Percentiles rank a stretch among this genome's conserved stretches.
Conservation (phyloP, 2,329 filamentous ascomycete species). For the Penicillium brasilianum region DNA sequence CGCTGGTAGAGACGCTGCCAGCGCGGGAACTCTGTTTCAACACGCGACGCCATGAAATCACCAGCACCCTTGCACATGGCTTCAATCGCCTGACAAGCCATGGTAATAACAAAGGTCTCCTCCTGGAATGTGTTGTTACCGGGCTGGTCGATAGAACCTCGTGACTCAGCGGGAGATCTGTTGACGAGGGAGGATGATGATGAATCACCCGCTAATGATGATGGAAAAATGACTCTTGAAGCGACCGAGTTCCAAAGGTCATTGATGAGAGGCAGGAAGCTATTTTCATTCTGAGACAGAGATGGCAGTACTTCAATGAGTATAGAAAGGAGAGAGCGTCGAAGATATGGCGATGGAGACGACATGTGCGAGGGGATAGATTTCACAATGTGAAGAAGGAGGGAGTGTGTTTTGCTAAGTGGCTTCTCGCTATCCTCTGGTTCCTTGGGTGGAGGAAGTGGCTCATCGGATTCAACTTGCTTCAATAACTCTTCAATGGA, state of each 20-base stretch:
- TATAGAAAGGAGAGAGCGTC: slow-evolving; percentile 77
- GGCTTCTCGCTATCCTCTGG: slow-evolving; percentile 63
- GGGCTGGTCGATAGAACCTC: slow-evolving; percentile 61
- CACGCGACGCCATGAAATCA: slow-evolving; percentile 77
- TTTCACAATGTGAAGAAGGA: slow-evolving; percentile 79
- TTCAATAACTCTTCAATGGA: slow-evolving; percentile 42
- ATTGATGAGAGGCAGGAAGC: slow-evolving; percentile 87
- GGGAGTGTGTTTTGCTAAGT: slow-evolving; percentile 74
- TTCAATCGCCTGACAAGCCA: slow-evolving; percentile 71
- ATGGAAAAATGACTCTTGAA: slow-evolving; percentile 43
- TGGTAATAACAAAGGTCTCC: slow-evolving; percentile 62
- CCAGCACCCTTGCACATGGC: slow-evolving; percentile 74
- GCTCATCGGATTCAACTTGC: slow-evolving; percentile 42
- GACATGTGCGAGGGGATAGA: slow-evolving; percentile 91
- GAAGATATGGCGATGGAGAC: slow-evolving; percentile 77
- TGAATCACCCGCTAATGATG: slow-evolving; percentile 62
- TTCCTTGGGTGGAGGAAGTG: slow-evolving; percentile 50
- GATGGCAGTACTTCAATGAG: slow-evolving; percentile 73
- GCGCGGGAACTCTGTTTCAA: slow-evolving; percentile 69
- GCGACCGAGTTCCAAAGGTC: slow-evolving; percentile 83
- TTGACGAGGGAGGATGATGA: slow-evolving; percentile 32
- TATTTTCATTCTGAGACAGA: slow-evolving; percentile 76
- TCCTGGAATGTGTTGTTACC: slow-evolving; percentile 39
- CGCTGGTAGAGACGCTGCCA: slow-evolving; percentile 49
- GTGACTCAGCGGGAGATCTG: slow-evolving; percentile 48